Evolutionary conservation across 352 stramenopile genomes (phyloP), one percentile per base, ranked within the genome.

Genomic region (Pythium brachiatum): DNA sequence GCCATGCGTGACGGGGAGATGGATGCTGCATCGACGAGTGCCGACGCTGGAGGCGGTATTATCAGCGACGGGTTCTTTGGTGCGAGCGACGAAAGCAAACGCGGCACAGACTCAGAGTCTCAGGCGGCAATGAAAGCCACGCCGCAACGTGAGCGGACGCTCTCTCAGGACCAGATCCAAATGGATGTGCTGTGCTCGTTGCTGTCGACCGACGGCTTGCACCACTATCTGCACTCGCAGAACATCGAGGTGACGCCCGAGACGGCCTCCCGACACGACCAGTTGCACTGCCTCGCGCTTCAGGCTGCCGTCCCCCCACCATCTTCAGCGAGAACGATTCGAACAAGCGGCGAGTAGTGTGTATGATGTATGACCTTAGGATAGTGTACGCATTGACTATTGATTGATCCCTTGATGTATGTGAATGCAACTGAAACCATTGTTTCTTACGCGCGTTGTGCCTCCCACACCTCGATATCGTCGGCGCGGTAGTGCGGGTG

Each of bases 391-490:
- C n/a, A 39, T 38, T 23, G 18, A 27, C 39, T 53, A 53, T 53
- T 53, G 47, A 32, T 53, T 53, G 13, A 55, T 55, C 29, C 23
- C 32, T 18, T 54, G 2, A 34, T 57, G 44, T 8, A 44, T 44
- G 29, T 50, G 41, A 50, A 27, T 12, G 25, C 13, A 36, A 53
- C 6, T 21, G 4, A 20, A 53, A 9, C 20, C 5, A 31, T 43
- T 18, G 7, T 20, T 51, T 20, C 20, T 13, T 64, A 27, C 72
- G 72, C 26, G 31, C 65, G 58, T 32, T 18, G 23, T 18, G 66
- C 66, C 36, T 93, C 79, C 90, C 90, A 97, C 60, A 97, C 85
- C 65, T 97, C 88, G 69, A 97, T 96, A 59, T 97, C 90, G 38
- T 89, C 84, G 1, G 86, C 88, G 21, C 74, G 57, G 59, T 86